These are phyloP conservation scores for Agaricus blazei DNA, from an alignment of 768 basidiomycete genomes.

Conservation along the genomic window DNA sequence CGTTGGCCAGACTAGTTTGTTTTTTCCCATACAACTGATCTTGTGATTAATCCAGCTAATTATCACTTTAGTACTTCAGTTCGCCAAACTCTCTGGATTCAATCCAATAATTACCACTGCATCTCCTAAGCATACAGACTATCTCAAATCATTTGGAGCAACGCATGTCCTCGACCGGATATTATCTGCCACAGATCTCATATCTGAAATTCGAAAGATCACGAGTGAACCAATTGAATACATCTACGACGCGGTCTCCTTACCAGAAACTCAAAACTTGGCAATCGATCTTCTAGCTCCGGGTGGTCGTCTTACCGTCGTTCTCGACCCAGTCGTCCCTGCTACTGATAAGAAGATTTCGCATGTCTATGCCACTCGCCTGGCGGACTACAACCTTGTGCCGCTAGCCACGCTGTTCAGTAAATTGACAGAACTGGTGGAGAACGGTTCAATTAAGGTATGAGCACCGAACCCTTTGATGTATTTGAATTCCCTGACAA, in stretches of 20 bases:
- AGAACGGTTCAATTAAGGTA: slow-evolving; percentile 18
- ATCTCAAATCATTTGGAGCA: slow-evolving; percentile 35
- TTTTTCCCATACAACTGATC: background rate
- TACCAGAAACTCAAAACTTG: slow-evolving; percentile 17
- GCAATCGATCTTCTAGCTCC: slow-evolving; percentile 24
- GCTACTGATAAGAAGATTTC: slow-evolving; percentile 11
- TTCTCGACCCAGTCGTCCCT: slow-evolving; percentile 25
- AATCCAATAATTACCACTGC: slow-evolving; percentile 36
- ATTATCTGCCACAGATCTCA: slow-evolving; percentile 14
- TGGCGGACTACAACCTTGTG: slow-evolving; percentile 13
- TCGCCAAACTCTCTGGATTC: slow-evolving; percentile 36
- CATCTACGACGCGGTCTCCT: slow-evolving; percentile 23
- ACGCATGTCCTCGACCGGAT: slow-evolving; percentile 31
- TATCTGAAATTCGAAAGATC: slow-evolving; percentile 19
- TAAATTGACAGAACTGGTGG: slow-evolving; percentile 12
- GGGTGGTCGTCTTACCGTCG: slow-evolving; percentile 26
- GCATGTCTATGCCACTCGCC: slow-evolving; percentile 7
- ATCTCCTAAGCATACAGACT: slow-evolving; percentile 21
- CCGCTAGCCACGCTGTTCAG: slow-evolving; percentile 13
- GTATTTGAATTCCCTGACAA: background rate
- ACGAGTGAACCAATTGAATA: slow-evolving; percentile 16
- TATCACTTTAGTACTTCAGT: slow-evolving; percentile 19
- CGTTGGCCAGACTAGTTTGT: slow-evolving; percentile 21
- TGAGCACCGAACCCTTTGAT: background rate
- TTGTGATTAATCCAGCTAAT: slow-evolving; percentile 25